phyloP scores from a whole-genome alignment of 2,329 filamentous ascomycete genomes.

The Paecilomyces variotii region DNA sequence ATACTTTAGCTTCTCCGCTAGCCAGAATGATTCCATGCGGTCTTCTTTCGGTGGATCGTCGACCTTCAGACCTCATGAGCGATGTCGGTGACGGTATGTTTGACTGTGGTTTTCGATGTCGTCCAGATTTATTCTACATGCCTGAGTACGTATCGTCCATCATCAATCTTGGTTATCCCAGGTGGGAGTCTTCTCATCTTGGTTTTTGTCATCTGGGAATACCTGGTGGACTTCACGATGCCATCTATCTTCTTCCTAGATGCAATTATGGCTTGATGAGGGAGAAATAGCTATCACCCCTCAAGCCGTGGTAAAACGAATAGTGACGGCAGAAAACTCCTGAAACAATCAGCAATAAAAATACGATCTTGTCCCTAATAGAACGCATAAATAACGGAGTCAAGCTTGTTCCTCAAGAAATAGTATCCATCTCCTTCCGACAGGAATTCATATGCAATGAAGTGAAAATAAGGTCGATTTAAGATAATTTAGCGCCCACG shows the following conservation, averaged over 20 bases:
- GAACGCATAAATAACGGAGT: neutral
- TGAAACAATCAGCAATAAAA: neutral
- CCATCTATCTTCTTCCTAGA: conserved; percentile 31
- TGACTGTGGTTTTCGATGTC: conserved; percentile 69
- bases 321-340: neutral
- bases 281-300: neutral
- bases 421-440: neutral
- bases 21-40: conserved; percentile 83
- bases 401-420: neutral
- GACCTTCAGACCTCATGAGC: conserved; percentile 49
- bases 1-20: conserved; percentile 86
- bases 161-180: conserved; percentile 9
- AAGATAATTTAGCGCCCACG: neutral
- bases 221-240: conserved; percentile 8
- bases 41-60: conserved; percentile 39
- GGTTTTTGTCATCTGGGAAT: conserved; percentile 9
- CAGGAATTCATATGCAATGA: neutral
- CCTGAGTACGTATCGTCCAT: conserved; percentile 33
- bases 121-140: conserved; percentile 39
- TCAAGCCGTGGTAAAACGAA: neutral
- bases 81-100: conserved; percentile 55
- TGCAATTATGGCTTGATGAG: conserved; percentile 21
- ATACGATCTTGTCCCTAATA: neutral
- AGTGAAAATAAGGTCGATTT: neutral
- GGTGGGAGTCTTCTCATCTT: conserved; percentile 9